A percentile compares a stretch with the other conserved stretches of the same genome.
Evolutionary conservation across 2,329 filamentous ascomycete genomes (phyloP).

Genomic region (Fonsecaea pugnacius): DNA sequence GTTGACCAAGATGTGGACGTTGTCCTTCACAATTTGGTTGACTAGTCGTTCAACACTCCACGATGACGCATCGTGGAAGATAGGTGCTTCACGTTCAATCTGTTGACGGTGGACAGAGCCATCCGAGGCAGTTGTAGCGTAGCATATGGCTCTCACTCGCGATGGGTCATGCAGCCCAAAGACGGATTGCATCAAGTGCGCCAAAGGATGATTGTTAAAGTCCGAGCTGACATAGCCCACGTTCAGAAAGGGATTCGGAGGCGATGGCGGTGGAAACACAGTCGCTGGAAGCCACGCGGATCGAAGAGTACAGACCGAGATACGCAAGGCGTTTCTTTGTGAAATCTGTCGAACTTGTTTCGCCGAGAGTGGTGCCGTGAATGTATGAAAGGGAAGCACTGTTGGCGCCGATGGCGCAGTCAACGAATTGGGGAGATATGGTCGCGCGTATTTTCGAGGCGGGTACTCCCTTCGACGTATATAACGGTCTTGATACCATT

Average conservation of each 20-base stretch:
- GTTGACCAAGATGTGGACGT: slow-evolving; percentile 93
- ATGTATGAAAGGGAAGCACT: slow-evolving; percentile 95
- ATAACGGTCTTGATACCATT: slow-evolving; percentile 86
- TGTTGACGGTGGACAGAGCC: slow-evolving; percentile 85
- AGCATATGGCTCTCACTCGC: slow-evolving; percentile 85
- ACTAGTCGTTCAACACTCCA: slow-evolving; percentile 87
- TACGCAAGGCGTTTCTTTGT: slow-evolving; percentile 88
- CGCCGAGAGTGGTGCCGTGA: slow-evolving; percentile 89
- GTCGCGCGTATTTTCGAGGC: slow-evolving; percentile 68
- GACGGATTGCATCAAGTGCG: slow-evolving; percentile 97
- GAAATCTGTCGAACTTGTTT: slow-evolving; percentile 93
- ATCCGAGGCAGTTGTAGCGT: slow-evolving; percentile 91
- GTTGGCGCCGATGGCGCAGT: slow-evolving; percentile 87
- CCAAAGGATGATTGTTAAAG: slow-evolving; percentile 97
- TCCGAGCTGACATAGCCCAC: slow-evolving; percentile 97
- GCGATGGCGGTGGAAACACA: slow-evolving; percentile 82
- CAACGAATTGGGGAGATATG: slow-evolving; percentile 72
- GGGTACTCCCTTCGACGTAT: slow-evolving; percentile 63
- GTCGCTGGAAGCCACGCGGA: slow-evolving; percentile 81
- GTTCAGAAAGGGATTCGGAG: slow-evolving; percentile 81
- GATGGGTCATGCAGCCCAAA: slow-evolving; percentile 83
- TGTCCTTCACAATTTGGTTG: slow-evolving; percentile 81
- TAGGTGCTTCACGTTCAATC: slow-evolving; percentile 88
- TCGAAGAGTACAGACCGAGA: slow-evolving; percentile 85
- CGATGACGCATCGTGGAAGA: slow-evolving; percentile 83